phyloP scores from a whole-genome alignment of 1,284 basidiomycete species.

The Rhodotorula sp. region DNA sequence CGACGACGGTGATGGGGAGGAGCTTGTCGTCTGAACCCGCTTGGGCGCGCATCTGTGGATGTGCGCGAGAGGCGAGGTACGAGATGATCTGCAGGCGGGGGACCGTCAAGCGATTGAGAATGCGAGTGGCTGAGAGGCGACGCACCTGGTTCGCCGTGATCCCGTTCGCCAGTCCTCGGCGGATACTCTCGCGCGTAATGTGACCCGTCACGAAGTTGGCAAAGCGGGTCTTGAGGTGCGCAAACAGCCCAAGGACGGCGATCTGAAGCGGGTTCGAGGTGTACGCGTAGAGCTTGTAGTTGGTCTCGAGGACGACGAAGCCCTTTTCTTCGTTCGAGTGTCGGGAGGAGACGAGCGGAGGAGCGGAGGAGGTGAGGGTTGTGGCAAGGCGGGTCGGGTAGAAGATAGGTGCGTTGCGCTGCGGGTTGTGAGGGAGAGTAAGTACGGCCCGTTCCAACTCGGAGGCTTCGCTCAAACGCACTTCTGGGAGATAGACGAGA shows the following conservation, averaged over 20 bases:
- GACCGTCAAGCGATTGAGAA: background rate
- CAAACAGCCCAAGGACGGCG: constrained; percentile 91
- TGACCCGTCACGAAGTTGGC: constrained; percentile 93
- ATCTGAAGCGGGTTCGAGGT: constrained; percentile 96
- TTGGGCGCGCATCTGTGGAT: constrained; percentile 96
- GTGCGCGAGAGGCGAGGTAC: constrained; percentile 90
- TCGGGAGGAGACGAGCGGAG: constrained; percentile 59
- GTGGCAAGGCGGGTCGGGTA: constrained; percentile 95
- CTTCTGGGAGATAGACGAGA: constrained; percentile 77
- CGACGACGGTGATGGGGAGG: constrained; percentile 91
- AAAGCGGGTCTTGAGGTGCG: constrained; percentile 87
- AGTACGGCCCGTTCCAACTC: too few species aligned
- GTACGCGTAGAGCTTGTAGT: constrained; percentile 97
- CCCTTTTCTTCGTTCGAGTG: constrained; percentile 59
- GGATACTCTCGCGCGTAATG: constrained; percentile 91
- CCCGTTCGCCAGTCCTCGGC: constrained; percentile 87
- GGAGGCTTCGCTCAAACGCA: too few species aligned
- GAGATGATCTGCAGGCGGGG: constrained; percentile 71
- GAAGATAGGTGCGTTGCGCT: constrained; percentile 54
- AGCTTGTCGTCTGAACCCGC: constrained; percentile 49
- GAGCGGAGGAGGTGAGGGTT: constrained; percentile 77
- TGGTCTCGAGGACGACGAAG: constrained; percentile 96
- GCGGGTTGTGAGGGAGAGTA: too few species aligned
- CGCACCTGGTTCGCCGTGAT: constrained; percentile 91
- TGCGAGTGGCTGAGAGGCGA: constrained; percentile 21